Evolutionary conservation across 2,329 filamentous ascomycete genomes (phyloP).

Genomic region (Fusarium chaquense): DNA sequence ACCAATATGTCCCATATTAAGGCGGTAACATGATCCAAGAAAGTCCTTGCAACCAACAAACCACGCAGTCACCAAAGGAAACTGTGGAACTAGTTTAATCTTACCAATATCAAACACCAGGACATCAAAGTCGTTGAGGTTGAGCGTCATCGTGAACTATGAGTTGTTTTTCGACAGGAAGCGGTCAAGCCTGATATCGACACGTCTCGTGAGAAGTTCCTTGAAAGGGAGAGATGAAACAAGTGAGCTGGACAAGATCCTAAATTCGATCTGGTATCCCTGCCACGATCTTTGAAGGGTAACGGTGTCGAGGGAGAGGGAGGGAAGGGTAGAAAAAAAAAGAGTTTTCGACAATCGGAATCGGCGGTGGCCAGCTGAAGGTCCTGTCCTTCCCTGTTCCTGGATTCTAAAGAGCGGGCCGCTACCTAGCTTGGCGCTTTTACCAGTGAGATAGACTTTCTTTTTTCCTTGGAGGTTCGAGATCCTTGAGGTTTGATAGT

Average conservation of each 20-base stretch:
- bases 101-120: constrained; percentile 56
- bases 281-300: constrained; percentile 27
- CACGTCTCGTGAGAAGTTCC: constrained; percentile 19
- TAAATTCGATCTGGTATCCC: constrained; percentile 25
- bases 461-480: constrained; percentile 15
- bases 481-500: constrained; percentile 12
- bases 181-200: constrained; percentile 37
- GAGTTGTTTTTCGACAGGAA: constrained; percentile 28
- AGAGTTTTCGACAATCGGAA: constrained; percentile 17
- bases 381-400: constrained; percentile 41
- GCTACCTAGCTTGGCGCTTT: constrained; percentile 36
- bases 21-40: constrained; percentile 9
- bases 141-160: constrained; percentile 39
- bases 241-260: constrained; percentile 11
- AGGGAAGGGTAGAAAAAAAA: not conserved
- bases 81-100: constrained; percentile 26
- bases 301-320: not conserved
- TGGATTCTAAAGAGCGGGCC: constrained; percentile 42
- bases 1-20: constrained; percentile 16
- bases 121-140: constrained; percentile 49
- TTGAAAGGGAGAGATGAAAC: constrained; percentile 8
- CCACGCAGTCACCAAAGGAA: constrained; percentile 10
- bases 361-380: constrained; percentile 31
- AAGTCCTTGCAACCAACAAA: constrained; percentile 1
- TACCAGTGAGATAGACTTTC: not conserved